These are phyloP conservation scores for Neohortaea acidophila DNA, from an alignment of 495 filamentous ascomycete species.

Conservation along the genomic window DNA sequence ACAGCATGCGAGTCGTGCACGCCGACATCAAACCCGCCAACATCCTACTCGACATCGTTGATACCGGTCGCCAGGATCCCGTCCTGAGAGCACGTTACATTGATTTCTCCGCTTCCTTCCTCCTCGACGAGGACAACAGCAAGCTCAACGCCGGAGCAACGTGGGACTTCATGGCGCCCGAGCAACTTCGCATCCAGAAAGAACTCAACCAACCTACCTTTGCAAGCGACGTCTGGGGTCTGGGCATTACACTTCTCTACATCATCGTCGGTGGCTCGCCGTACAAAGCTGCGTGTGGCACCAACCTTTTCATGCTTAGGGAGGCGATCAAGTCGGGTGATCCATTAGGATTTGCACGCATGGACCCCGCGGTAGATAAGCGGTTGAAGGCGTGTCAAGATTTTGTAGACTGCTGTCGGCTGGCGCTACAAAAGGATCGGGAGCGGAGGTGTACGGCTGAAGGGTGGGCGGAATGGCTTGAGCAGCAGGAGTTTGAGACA, in stretches of 20 bases:
- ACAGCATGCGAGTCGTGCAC: slow-evolving; percentile 34
- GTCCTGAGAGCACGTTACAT: slow-evolving; percentile 34
- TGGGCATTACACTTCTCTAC: slow-evolving; percentile 41
- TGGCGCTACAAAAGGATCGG: slow-evolving; percentile 15
- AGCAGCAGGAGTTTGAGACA: slow-evolving; percentile 6
- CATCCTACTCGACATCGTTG: slow-evolving; percentile 29
- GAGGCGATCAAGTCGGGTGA: slow-evolving; percentile 16
- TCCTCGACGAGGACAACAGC: slow-evolving; percentile 16
- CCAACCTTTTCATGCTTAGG: slow-evolving; percentile 16
- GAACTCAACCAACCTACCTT: slow-evolving; percentile 25
- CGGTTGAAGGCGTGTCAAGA: slow-evolving; percentile 13
- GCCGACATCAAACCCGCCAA: slow-evolving; percentile 45
- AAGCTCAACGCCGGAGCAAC: slow-evolving; percentile 34
- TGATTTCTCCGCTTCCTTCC: slow-evolving; percentile 46
- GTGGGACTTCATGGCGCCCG: slow-evolving; percentile 43
- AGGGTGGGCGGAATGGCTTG: slow-evolving; percentile 10
- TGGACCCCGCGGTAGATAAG: slow-evolving; percentile 5
- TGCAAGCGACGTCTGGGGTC: slow-evolving; percentile 38
- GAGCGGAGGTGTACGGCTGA: slow-evolving; percentile 5
- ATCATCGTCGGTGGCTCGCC: slow-evolving; percentile 40
- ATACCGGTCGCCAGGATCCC: slow-evolving; percentile 15
- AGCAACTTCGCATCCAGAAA: slow-evolving; percentile 20
- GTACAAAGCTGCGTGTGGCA: slow-evolving; percentile 31
- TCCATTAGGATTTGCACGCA: slow-evolving; percentile 15
- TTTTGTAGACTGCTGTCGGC: slow-evolving; percentile 18